Conservation (phyloP, 768 basidiomycete species). For the Xerocomellus chrysenteron region DNA sequence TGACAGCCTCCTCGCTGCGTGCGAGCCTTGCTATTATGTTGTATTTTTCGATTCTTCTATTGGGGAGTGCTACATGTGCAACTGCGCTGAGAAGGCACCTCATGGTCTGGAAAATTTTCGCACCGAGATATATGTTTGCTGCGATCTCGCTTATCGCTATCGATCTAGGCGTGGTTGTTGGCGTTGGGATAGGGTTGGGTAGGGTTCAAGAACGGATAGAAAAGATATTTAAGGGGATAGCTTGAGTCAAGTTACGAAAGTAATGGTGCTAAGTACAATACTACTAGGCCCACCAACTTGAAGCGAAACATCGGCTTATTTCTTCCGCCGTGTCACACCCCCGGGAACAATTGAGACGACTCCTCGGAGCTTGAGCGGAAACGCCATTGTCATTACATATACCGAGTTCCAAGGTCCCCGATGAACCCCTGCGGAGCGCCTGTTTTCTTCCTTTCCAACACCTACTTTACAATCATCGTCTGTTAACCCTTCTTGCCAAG, state of each 20-base stretch:
- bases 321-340: not conserved
- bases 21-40: constrained; percentile 63
- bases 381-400: constrained; percentile 20
- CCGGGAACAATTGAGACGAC: not conserved
- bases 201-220: constrained; percentile 25
- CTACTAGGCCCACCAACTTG: not conserved
- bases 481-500: not conserved
- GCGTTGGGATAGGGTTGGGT: constrained; percentile 21
- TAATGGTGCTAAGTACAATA: not conserved
- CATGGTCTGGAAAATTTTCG: constrained; percentile 99
- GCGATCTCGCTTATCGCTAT: constrained; percentile 64
- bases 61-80: constrained; percentile 71
- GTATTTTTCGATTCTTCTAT: constrained; percentile 63
- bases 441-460: constrained; percentile 7
- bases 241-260: constrained; percentile 2
- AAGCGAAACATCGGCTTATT: constrained; percentile 6
- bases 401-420: not conserved
- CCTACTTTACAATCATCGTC: not conserved
- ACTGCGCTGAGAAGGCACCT: constrained; percentile 79
- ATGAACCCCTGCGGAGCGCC: not conserved
- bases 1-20: constrained; percentile 42
- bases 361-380: constrained; percentile 22
- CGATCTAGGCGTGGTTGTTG: constrained; percentile 53
- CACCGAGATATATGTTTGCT: constrained; percentile 87
- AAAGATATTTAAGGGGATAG: constrained; percentile 16